Evolutionary conservation across 768 basidiomycete genomes (phyloP).

Genomic region (Suillus luteus): DNA sequence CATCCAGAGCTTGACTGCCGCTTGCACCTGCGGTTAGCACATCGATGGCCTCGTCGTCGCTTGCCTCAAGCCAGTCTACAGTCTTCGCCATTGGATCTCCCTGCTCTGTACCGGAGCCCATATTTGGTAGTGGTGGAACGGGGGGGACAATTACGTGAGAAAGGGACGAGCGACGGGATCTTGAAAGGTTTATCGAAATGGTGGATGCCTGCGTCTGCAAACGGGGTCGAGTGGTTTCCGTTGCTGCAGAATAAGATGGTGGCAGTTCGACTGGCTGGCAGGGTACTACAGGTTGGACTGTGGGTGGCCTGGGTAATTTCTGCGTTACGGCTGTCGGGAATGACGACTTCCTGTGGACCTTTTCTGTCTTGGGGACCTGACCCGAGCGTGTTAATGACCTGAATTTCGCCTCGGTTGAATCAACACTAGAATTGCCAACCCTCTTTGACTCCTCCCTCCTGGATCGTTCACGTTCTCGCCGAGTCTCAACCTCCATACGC

Average conservation of each 20-base stretch:
- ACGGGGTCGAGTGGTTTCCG: conserved; percentile 31
- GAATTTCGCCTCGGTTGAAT: conserved; percentile 46
- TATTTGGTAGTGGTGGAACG: conserved; percentile 42
- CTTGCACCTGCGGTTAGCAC: conserved; percentile 79
- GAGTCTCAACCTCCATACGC: conserved; percentile 80
- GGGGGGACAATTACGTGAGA: conserved; percentile 56
- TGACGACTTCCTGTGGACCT: conserved; percentile 23
- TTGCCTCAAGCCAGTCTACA: conserved; percentile 75
- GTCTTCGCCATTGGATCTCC: conserved; percentile 51
- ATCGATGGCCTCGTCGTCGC: conserved; percentile 87
- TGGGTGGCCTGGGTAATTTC: conserved; percentile 31
- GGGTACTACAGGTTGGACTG: conserved; percentile 25
- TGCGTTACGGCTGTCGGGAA: conserved; percentile 16
- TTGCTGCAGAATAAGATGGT: conserved; percentile 58
- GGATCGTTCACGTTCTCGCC: conserved; percentile 72
- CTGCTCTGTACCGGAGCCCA: conserved; percentile 31
- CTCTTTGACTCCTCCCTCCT: conserved; percentile 70
- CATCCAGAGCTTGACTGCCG: conserved; percentile 80
- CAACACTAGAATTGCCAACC: conserved; percentile 36
- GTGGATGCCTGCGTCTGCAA: conserved; percentile 45
- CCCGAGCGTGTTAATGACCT: conserved; percentile 53
- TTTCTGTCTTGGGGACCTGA: conserved; percentile 25
- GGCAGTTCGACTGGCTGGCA: conserved; percentile 52
- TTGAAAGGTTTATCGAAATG: conserved; percentile 43
- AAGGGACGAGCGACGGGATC: conserved; percentile 56